Base-by-base conservation (phyloP, 2,329 filamentous ascomycete genomes). In the Colletotrichum theobromicola region DNA sequence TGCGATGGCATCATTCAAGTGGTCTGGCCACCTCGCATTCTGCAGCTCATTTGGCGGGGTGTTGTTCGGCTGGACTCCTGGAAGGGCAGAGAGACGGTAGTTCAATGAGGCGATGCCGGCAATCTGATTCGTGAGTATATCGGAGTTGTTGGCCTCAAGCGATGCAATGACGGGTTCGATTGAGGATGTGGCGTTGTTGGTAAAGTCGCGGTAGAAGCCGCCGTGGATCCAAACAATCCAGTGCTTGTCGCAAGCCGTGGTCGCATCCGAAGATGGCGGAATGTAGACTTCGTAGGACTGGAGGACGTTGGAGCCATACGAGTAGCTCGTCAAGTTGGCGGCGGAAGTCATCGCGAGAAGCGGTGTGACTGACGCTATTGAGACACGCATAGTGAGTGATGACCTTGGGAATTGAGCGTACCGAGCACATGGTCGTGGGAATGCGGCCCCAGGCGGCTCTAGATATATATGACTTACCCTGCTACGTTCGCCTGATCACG, bases 121-220 rank as follows among this genome's bases (percentile, higher is more conserved):
- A 37, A 74, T 42, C 30, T 61, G 67, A 32, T 15, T 42, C 4
- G 37, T 15, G n/a, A 74, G 60, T 2, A 62, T 12, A 7, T 62
- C 67, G 3, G 67, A 34, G 53, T 35, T 71, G 61, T 74, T 62
- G 4, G 61, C 61, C 16, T 71, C 67, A 18, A 74, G 67, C 4
- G 60, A 58, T 37, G 67, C 53, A 12, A 74, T 66, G 37, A 61
- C 71, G 7, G 71, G 60, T 12, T 65, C 30, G 24, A 74, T 21
- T 57, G 53, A 57, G 53, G 58, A 42, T 4, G 71, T 74, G 10
- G 71, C 24, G n/a, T 71, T 71, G 24, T 71, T 61, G 24, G 67
- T 61, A n/a, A 74, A 61, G 67, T 74, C 67, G 15, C 71, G 71
- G 55, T 71, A 74, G 37, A 74, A 74, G 4, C 71, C 71, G 5